phyloP scores from a whole-genome alignment of 495 filamentous ascomycete genomes.

The Talaromyces nanjingensis region DNA sequence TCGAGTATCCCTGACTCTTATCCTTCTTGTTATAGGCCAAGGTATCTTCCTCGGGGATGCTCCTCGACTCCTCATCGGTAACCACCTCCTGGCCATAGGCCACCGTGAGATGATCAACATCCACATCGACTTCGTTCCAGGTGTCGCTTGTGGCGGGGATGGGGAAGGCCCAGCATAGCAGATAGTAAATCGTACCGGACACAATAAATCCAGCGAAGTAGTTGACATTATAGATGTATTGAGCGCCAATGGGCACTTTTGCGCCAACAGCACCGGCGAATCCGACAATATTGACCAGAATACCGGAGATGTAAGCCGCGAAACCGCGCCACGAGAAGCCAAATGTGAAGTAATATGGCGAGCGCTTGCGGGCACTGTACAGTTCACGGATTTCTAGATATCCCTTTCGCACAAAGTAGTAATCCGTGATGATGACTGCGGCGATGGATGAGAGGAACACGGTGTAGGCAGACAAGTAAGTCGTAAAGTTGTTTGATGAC shows the following conservation, averaged over 20 bases:
- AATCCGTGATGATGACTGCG: constrained; percentile 83
- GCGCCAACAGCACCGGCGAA: constrained; percentile 77
- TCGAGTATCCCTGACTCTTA: constrained; percentile 9
- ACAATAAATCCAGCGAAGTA: constrained; percentile 83
- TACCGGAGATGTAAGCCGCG: constrained; percentile 74
- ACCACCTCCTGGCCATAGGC: constrained; percentile 33
- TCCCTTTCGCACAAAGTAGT: constrained; percentile 80
- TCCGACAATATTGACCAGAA: constrained; percentile 88
- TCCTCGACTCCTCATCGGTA: constrained; percentile 18
- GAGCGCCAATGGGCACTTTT: constrained; percentile 67
- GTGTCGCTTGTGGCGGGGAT: constrained; percentile 64
- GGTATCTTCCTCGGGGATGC: constrained; percentile 9
- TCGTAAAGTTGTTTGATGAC: constrained; percentile 82
- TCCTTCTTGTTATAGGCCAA: constrained; percentile 9
- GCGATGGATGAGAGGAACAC: constrained; percentile 92
- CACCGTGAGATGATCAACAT: constrained; percentile 32
- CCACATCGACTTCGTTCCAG: constrained; percentile 79
- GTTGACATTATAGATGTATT: constrained; percentile 84
- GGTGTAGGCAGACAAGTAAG: constrained; percentile 90
- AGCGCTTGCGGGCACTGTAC: constrained; percentile 60
- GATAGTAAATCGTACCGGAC: constrained; percentile 58
- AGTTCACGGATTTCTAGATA: constrained; percentile 75
- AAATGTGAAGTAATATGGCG: constrained; percentile 65
- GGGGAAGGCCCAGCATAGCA: constrained; percentile 60
- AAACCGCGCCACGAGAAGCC: constrained; percentile 84